Evolutionary conservation across 1,284 basidiomycete species (phyloP), one percentile per base, ranked within the genome.

Genomic region (Rhodotorula sp.): DNA sequence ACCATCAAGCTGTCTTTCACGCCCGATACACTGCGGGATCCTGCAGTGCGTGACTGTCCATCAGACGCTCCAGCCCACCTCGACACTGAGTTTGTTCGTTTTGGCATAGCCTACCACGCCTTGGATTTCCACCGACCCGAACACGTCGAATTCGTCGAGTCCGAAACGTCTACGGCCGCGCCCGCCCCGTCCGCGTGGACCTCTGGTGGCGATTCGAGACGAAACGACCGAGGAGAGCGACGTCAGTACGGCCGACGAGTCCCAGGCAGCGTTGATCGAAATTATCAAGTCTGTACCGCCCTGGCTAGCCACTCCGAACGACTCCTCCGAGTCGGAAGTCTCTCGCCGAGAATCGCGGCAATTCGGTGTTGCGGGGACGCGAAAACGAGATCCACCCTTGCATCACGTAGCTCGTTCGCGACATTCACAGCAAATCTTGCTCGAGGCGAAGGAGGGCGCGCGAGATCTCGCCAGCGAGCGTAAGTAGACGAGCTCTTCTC

Each of bases 1-100:
- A 96, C 93, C 15, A 91, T 94, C 89, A 96, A 94, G 81, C 90
- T 98, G 78, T 96, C 93, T 63, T 85, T 97, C 72, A 98, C 95
- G 47, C 95, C 95, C 69, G 91, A 95, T 83, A 86, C 93, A 65
- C 84, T 97, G 68, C 90, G 89, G 81, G 91, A 88, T 52, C 93
- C 94, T 86, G 92, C 94, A 85, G 93, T 93, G 12, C 14, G 62
- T 21, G 8, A 7, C 23, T 14, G 20, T 51, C 49, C 20, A 18
- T 23, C 39, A 23, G 10, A 14, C 51, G 20, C 51, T 29, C 54
- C 14, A 29, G 3, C 6, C 15, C 26, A 5, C 2, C n/a, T 16
- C 54, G 54, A 1, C 14, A 29, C 54, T 56, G 20, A 51, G 8
- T 20, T 5, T 18, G 15, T 23, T 10, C 14, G 20, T 43, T 14